Base-by-base conservation (phyloP, 768 basidiomycete genomes). In the Flagelloscypha sp. region DNA sequence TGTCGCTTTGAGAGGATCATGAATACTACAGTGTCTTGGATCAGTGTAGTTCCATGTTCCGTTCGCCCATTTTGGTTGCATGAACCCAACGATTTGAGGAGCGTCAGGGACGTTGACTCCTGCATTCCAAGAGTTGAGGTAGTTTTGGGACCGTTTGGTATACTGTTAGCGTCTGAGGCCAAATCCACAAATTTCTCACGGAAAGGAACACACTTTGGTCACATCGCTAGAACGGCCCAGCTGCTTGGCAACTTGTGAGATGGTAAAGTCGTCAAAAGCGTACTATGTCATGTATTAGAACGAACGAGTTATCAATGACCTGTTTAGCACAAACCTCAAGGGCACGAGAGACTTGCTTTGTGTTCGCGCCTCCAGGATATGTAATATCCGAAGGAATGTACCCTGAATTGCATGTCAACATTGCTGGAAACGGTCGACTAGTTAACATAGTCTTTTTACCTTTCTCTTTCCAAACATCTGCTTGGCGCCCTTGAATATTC, bases 1-100 rank as follows among this genome's bases (percentile, higher is more conserved):
- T 0, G 74, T 76, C 1, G 76, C 63, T 16, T 63, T 56, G 3
- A 53, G 53, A 0, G 76, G 78, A 44, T 79, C 76, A 39, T 80
- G 69, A 27, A 74, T 62, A 46, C 76, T 78, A 48, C 78, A 80
- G 48, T 79, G 76, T 24, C 78, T 58, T 3, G 78, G 78, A 50
- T 80, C 78, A 1, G 78, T 80, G 40, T 66, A 76, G 47, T 71
- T 74, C 55, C 71, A 80, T 0, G 66, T 68, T 4, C 78, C 76
- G 44, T 75, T 65, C 1, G 63, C 61, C 36, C 70, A 72, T 12
- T 69, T 63, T 6, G 69, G 74, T 75, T 80, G 77, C 61, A 76
- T 68, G 67, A 80, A 75, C 1, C 78, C 78, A 3, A 55, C 45
- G 16, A 78, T 63, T 20, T 58, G 46, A 5, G 42, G 47, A 21